Evolutionary conservation across 768 basidiomycete species (phyloP), one percentile per base, ranked within the genome.

Genomic region (Lanmaoa pseudosensibilis): DNA sequence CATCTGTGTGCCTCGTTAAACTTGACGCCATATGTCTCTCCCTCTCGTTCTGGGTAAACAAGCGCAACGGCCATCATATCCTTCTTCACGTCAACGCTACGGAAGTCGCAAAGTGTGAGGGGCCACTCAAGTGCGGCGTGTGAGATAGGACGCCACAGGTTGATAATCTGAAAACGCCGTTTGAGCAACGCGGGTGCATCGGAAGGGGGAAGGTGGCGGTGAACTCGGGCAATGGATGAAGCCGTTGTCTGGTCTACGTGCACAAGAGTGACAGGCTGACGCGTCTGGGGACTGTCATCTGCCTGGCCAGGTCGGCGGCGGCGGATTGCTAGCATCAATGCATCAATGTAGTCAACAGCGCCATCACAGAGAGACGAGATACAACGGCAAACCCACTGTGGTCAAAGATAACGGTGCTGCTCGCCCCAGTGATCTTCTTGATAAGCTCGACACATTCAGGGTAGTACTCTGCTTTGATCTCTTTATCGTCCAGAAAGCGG

Each of bases 61-160:
- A 81, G 68, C 49, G 73, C 66, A 1, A 72, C 68, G 12, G 78
- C 63, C 0, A 74, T 44, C 13, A 82, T 61, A 56, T 81, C 79
- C 25, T 65, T 67, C 51, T 67, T 56, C 1, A 55, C 46, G 57
- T 80, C 71, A 8, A 81, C 67, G 53, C 71, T 76, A 13, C 75
- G 71, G 62, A 69, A 80, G 67, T 83, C 82, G 61, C 79, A 79
- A 0, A 80, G 69, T 12, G 76, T 75, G 37, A 83, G 74, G 6
- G 80, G 81, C 70, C 74, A 79, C 56, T 82, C 82, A n/a, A 66
- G 62, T 3, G 79, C 80, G 2, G 73, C 60, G 56, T 78, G 68
- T 18, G 70, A 62, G 62, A 83, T 80, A 1, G 81, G 81, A 21
- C 81, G 75, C 82, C 82, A 83, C 54, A 83, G 66, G 65, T 82